Conservation (phyloP, 805 yeast species). For the Candida ipomoeae region DNA sequence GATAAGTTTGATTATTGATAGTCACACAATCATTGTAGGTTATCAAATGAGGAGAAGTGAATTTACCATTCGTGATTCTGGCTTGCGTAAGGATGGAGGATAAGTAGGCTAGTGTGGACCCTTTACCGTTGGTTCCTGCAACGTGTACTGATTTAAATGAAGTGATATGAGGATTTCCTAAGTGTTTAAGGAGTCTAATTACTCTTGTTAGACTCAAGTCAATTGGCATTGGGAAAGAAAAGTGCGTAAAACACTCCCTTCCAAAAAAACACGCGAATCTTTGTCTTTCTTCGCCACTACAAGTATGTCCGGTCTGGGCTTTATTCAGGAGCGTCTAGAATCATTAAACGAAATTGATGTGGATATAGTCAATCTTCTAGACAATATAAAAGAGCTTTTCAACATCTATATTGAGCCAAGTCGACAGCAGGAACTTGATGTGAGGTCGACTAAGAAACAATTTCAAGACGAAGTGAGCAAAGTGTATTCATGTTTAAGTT, state of each 20-base stretch:
- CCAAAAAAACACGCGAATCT: constrained; percentile 1
- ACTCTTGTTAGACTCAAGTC: constrained; percentile 38
- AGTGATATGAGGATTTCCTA: constrained; percentile 66
- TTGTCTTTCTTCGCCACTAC: background rate
- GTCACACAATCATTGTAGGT: constrained; percentile 71
- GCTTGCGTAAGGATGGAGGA: constrained; percentile 56
- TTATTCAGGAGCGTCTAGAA: constrained; percentile 50
- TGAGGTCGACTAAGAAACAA: constrained; percentile 27
- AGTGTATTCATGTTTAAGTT: constrained; percentile 54
- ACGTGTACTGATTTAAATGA: constrained; percentile 71
- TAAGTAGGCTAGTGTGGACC: constrained; percentile 83
- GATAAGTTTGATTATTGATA: constrained; percentile 57
- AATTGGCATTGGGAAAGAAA: constrained; percentile 19
- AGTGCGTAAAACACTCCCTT: constrained; percentile 4
- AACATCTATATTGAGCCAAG: constrained; percentile 35
- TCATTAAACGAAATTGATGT: constrained; percentile 50
- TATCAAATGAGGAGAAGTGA: constrained; percentile 85
- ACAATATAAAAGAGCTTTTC: constrained; percentile 45
- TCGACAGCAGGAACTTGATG: constrained; percentile 19
- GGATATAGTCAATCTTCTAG: constrained; percentile 48
- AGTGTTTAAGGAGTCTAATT: constrained; percentile 26
- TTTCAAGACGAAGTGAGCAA: constrained; percentile 43
- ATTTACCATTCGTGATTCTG: constrained; percentile 60
- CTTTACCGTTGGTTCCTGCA: constrained; percentile 97
- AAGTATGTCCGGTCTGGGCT: constrained; percentile 12